phyloP scores from a whole-genome alignment of 257 asterid genomes.

The Gynochthodes officinalis region DNA sequence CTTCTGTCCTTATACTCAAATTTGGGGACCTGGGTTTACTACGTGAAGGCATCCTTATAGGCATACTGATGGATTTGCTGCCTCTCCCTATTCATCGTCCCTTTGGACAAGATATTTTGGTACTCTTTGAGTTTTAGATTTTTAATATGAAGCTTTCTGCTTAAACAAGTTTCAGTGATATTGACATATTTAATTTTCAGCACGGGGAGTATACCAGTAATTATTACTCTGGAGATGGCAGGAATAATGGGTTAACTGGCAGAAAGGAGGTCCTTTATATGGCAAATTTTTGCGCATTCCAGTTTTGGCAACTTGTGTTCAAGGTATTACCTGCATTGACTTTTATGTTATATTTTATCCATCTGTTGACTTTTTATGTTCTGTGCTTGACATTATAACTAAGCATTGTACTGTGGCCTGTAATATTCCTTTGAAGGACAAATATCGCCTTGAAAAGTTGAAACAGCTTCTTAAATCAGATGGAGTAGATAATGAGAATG shows the following conservation, averaged over 20 bases:
- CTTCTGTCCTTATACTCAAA: conserved; percentile 78
- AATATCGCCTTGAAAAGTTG: conserved; percentile 55
- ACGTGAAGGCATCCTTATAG: conserved; percentile 94
- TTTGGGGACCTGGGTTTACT: conserved; percentile 78
- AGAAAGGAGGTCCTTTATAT: conserved; percentile 61
- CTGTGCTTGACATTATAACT: conserved; percentile 14
- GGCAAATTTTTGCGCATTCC: conserved; percentile 74
- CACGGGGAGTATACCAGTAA: conserved; percentile 46
- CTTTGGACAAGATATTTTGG: conserved; percentile 76
- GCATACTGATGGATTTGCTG: conserved; percentile 77
- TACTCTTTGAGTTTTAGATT: conserved; percentile 26
- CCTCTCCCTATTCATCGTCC: conserved; percentile 86
- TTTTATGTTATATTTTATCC: background rate
- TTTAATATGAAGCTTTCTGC: conserved; percentile 14
- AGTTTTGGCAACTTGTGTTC: conserved; percentile 84
- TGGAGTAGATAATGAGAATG: conserved; percentile 30
- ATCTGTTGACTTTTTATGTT: background rate
- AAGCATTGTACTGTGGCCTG: conserved; percentile 12
- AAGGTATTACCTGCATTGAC: conserved; percentile 41
- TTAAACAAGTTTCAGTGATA: conserved; percentile 25
- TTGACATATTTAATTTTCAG: conserved; percentile 29
- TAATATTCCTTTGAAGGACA: conserved; percentile 53
- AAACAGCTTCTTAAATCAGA: conserved; percentile 41
- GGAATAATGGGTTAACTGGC: conserved; percentile 51
- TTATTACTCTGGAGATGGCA: conserved; percentile 47